These are phyloP conservation scores for Ormosia semicastrata DNA, from an alignment of 306 rosid species.

Conservation along the genomic window DNA sequence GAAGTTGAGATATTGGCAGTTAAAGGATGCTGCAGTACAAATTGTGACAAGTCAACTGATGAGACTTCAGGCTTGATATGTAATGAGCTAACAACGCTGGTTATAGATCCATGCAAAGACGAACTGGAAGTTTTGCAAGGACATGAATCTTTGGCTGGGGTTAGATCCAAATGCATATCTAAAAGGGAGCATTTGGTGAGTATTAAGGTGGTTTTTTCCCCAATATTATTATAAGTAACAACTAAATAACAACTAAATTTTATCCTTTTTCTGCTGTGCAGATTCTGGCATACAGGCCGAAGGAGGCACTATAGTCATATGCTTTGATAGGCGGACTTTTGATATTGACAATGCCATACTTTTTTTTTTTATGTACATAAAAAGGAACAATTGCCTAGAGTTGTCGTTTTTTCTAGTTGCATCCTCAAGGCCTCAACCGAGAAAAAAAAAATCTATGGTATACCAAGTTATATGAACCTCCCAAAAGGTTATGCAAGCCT, in stretches of 20 bases:
- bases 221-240: not conserved
- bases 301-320: constrained; percentile 37
- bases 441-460: not conserved
- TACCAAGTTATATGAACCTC: constrained; percentile 16
- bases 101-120: constrained; percentile 53
- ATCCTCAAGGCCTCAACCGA: not conserved
- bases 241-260: not conserved
- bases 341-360: constrained; percentile 11
- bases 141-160: constrained; percentile 65
- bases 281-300: constrained; percentile 77
- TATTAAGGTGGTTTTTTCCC: not conserved
- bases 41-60: constrained; percentile 31
- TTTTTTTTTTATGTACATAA: constrained; percentile 22
- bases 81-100: constrained; percentile 36
- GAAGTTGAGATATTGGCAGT: constrained; percentile 73
- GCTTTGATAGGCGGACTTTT: not conserved
- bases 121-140: constrained; percentile 65
- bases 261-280: constrained; percentile 41
- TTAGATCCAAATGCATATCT: constrained; percentile 55
- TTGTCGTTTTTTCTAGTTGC: constrained; percentile 1
- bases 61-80: constrained; percentile 3
- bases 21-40: constrained; percentile 35
- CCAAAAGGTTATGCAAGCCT: constrained; percentile 16
- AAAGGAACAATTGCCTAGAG: not conserved
- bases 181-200: constrained; percentile 69